A percentile compares a stretch with the other conserved stretches of the same genome.
phyloP scores from a whole-genome alignment of 2,329 filamentous ascomycete genomes.

The Chaetomium globosum region DNA sequence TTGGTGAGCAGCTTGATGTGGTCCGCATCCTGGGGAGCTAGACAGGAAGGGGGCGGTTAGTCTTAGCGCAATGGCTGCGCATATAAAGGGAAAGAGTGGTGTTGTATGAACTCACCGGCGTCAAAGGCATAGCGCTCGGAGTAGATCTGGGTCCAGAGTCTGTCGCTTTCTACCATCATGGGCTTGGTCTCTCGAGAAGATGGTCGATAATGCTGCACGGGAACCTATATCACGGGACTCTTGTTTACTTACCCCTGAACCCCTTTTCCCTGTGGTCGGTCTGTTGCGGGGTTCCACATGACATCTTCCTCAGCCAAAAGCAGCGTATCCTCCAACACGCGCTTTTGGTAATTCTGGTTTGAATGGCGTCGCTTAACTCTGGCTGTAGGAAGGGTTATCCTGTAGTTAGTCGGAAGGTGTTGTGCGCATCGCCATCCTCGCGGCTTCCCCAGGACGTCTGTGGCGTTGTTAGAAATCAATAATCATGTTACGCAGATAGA shows the following conservation, averaged over 20 bases:
- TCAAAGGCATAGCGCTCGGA: constrained; percentile 90
- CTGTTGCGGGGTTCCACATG: too few relatives aligned
- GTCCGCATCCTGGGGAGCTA: constrained; percentile 76
- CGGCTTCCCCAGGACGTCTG: constrained; percentile 96
- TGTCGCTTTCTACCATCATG: constrained; percentile 76
- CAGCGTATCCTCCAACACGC: too few relatives aligned
- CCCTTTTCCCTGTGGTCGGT: too few relatives aligned
- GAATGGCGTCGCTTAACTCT: constrained; percentile 32
- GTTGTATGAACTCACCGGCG: constrained; percentile 61
- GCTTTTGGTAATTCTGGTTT: too few relatives aligned
- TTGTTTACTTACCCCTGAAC: too few relatives aligned
- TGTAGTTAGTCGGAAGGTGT: constrained; percentile 49
- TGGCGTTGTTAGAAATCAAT: too few relatives aligned
- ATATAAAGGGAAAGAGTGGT: too few relatives aligned
- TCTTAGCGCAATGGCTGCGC: too few relatives aligned
- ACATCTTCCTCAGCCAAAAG: too few relatives aligned
- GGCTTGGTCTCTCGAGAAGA: constrained; percentile 88
- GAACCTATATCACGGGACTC: too few relatives aligned
- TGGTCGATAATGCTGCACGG: constrained; percentile 76
- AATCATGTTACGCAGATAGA: too few relatives aligned
- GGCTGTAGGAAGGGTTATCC: constrained; percentile 39
- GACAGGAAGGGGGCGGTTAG: constrained; percentile 18
- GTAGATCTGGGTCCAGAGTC: constrained; percentile 83
- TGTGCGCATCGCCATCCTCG: constrained; percentile 84
- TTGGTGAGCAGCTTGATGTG: constrained; percentile 76